Conservation (phyloP, 495 filamentous ascomycete genomes). For the Evansstolkia leycettana region DNA sequence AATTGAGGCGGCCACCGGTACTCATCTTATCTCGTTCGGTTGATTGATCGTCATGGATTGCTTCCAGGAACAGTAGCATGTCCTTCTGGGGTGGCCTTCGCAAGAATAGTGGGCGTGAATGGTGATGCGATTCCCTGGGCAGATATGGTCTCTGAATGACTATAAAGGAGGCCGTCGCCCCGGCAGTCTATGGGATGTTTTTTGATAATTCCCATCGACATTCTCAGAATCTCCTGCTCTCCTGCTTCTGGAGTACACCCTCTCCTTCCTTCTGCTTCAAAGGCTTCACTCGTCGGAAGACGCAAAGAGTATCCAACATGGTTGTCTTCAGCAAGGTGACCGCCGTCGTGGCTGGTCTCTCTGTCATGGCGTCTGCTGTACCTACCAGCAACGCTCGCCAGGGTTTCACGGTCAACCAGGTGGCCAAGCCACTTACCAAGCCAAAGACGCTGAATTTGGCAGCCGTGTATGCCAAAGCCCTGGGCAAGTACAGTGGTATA, state of each 20-base stretch:
- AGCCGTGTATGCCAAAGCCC: constrained; percentile 23
- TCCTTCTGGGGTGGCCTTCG: constrained; percentile 9
- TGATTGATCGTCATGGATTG: constrained; percentile 10
- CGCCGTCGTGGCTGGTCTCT: constrained; percentile 17
- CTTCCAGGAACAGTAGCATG: constrained; percentile 14
- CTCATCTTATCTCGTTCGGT: constrained; percentile 1
- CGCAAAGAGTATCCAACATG: constrained; percentile 17
- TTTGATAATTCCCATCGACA: too few species aligned
- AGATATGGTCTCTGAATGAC: constrained; percentile 1
- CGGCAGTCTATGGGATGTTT: constrained; percentile 1
- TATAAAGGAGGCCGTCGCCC: constrained; percentile 14
- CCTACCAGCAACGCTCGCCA: constrained; percentile 15
- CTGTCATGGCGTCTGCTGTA: constrained; percentile 21
- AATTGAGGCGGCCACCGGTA: too few species aligned
- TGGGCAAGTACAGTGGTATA: constrained; percentile 31
- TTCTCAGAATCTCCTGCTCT: too few species aligned
- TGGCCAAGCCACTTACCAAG: background rate
- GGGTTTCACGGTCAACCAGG: constrained; percentile 32
- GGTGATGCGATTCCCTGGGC: background rate
- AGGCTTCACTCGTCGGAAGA: background rate
- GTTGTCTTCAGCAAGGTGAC: constrained; percentile 31
- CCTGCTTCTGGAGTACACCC: background rate
- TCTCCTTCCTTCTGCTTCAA: background rate
- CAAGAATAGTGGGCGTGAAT: constrained; percentile 1
- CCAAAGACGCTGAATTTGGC: constrained; percentile 19